phyloP scores from a whole-genome alignment of 495 filamentous ascomycete species.

The Staphylotrichum tortipilum region DNA sequence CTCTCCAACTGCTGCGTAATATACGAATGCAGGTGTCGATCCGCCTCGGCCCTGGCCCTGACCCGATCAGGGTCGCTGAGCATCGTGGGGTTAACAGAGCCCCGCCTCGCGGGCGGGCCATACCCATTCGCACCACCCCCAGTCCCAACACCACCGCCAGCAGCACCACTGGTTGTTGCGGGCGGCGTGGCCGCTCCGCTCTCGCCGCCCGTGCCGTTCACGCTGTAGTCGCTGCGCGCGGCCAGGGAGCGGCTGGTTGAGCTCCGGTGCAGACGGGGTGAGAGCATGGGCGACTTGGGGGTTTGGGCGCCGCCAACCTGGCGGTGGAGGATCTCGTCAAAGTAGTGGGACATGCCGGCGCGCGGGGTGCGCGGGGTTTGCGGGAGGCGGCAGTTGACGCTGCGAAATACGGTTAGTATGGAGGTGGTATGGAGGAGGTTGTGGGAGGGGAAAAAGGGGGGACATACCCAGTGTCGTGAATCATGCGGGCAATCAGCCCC shows the following conservation, averaged over 20 bases:
- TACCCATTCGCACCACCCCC: too few species aligned
- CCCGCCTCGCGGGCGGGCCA: conserved; percentile 21
- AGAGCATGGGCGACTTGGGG: conserved; percentile 31
- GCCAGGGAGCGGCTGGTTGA: conserved; percentile 82
- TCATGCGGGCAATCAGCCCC: conserved; percentile 91
- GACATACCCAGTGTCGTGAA: conserved; percentile 86
- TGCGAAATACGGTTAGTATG: conserved; percentile 30
- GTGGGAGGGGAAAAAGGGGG: neutral
- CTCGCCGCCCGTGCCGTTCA: conserved; percentile 1
- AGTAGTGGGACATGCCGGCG: conserved; percentile 79
- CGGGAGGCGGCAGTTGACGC: conserved; percentile 82
- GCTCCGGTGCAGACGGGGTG: conserved; percentile 58
- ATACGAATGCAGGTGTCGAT: conserved; percentile 61
- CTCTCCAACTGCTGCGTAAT: conserved; percentile 61
- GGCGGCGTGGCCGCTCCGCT: conserved; percentile 8
- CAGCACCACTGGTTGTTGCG: too few species aligned
- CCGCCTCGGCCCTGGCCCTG: conserved; percentile 43
- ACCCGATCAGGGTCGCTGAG: conserved; percentile 28
- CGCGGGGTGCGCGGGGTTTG: conserved; percentile 85
- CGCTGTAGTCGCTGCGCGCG: conserved; percentile 69
- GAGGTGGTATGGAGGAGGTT: neutral
- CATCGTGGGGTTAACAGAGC: conserved; percentile 20
- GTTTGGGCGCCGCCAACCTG: conserved; percentile 25
- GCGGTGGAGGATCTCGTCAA: conserved; percentile 78
- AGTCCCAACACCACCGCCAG: too few species aligned